Conservation (phyloP, 257 asterid species). For the Paraleonurus japonicus region DNA sequence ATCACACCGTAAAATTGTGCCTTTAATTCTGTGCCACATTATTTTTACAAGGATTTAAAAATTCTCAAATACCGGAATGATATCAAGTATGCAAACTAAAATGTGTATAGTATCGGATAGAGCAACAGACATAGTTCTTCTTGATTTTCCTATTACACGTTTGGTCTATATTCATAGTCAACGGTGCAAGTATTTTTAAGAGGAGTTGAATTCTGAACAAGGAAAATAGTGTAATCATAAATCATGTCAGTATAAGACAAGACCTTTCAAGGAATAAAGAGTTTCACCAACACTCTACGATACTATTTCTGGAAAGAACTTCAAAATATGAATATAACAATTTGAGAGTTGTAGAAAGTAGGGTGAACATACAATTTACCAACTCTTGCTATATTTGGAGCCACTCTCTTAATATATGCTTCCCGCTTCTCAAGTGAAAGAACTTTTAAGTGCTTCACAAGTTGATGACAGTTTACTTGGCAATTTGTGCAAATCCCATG, state of each 20-base stretch:
- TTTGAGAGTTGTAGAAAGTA: slow-evolving; percentile 1
- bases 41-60: too few relatives aligned
- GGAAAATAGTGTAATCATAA: not conserved
- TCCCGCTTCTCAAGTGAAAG: slow-evolving; percentile 65
- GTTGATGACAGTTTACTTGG: slow-evolving; percentile 74
- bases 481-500: slow-evolving; percentile 82
- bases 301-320: not conserved
- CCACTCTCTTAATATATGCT: slow-evolving; percentile 56
- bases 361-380: slow-evolving; percentile 55
- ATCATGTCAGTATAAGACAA: not conserved
- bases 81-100: too few relatives aligned
- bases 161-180: too few relatives aligned
- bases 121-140: too few relatives aligned
- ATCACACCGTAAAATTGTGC: not conserved
- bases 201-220: not conserved
- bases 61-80: too few relatives aligned
- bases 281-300: not conserved
- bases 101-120: not conserved
- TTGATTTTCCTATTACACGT: too few relatives aligned
- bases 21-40: too few relatives aligned
- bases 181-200: too few relatives aligned
- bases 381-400: slow-evolving; percentile 64
- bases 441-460: slow-evolving; percentile 66
- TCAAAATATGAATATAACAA: not conserved
- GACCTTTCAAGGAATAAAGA: not conserved